Evolutionary conservation across 345 rosid genomes (phyloP).

Genomic region (Psidium guajava): DNA sequence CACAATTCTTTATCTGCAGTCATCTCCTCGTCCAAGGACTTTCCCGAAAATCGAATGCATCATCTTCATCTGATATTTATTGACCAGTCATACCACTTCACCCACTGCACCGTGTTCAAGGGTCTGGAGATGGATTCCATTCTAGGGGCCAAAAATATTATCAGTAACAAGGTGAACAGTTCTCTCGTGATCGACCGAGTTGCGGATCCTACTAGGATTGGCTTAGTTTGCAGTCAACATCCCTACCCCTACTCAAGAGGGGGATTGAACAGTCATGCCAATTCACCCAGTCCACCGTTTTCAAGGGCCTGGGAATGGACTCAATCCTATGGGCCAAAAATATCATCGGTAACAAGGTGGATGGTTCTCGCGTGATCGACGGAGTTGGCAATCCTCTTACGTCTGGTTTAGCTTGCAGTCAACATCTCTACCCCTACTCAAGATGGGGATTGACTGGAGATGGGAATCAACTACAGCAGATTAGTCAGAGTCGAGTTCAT

Average conservation of each 20-base stretch:
- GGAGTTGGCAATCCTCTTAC: background rate
- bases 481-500: background rate
- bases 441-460: too few relatives aligned
- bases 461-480: background rate
- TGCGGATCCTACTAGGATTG: too few relatives aligned
- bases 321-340: too few relatives aligned
- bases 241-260: too few relatives aligned
- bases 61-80: background rate
- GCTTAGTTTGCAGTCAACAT: too few relatives aligned
- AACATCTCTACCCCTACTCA: too few relatives aligned
- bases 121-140: background rate
- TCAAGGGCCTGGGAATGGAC: too few relatives aligned
- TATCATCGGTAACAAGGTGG: background rate
- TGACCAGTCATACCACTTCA: background rate
- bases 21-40: background rate
- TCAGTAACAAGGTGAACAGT: too few relatives aligned
- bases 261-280: too few relatives aligned
- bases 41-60: background rate
- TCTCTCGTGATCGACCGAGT: too few relatives aligned
- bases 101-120: background rate
- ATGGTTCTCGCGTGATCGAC: accelerated
- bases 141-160: background rate
- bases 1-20: background rate
- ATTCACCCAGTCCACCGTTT: too few relatives aligned
- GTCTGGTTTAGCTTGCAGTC: background rate